Percentiles rank a stretch among this genome's conserved stretches.
Conservation (phyloP, 2,329 filamentous ascomycete genomes). For the Lachnellula hyalina region DNA sequence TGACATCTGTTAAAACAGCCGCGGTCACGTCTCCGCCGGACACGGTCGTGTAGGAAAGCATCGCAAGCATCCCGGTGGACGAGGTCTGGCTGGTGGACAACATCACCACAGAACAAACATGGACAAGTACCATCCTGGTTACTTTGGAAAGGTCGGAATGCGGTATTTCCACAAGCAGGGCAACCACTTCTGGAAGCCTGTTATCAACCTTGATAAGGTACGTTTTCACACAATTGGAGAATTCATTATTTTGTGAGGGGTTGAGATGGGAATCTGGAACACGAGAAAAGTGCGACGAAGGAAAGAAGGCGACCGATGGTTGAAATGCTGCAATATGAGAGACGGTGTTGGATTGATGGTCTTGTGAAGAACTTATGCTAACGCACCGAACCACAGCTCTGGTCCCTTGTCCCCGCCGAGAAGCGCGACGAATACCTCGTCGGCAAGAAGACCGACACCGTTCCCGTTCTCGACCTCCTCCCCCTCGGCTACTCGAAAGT, state of each 20-base stretch:
- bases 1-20: conserved; percentile 47
- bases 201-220: conserved; percentile 99
- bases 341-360: no score
- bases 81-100: conserved; percentile 95
- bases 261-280: background rate
- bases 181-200: conserved; percentile 97
- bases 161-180: conserved; percentile 93
- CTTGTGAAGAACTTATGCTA: conserved; percentile 16
- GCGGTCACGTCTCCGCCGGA: conserved; percentile 97
- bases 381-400: conserved; percentile 57
- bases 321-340: background rate
- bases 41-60: conserved; percentile 99
- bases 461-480: conserved; percentile 96
- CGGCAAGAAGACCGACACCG: conserved; percentile 78
- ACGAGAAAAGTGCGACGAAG: background rate
- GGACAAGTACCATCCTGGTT: conserved; percentile 94
- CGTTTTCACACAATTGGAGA: conserved; percentile 24
- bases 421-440: conserved; percentile 87
- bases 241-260: no score
- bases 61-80: conserved; percentile 81
- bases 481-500: conserved; percentile 97
- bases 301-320: background rate
- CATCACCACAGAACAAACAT: conserved; percentile 96
- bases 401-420: conserved; percentile 90
- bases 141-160: conserved; percentile 98